Evolutionary conservation across 306 rosid species (phyloP), one percentile per base, ranked within the genome.

Genomic region (Vachellia collinsii): DNA sequence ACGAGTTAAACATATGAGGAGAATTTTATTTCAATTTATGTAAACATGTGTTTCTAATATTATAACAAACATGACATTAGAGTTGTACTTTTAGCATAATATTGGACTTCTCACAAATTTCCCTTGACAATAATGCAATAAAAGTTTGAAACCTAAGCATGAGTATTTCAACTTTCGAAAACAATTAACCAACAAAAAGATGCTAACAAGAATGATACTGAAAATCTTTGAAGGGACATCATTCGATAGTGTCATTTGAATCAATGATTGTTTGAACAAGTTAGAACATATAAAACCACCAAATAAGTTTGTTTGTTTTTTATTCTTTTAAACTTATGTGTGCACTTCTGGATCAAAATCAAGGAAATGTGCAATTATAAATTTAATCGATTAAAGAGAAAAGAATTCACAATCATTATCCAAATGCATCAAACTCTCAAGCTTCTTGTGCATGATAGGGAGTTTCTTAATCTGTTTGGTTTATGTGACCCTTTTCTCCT

Each of bases 401-500:
- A 72, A 4, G 39, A 73, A 23, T 17, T 43, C 71, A 62, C 38
- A 72, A 44, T 48, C 67, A 59, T 81, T 43, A 50, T 38, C 54
- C 42, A 61, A 23, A 77, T 48, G 44, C 34, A 29, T 29, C 44
- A 54, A 51, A 51, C 34, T 12, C 29, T 66, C 16, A 75, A 19
- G 56, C 42, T 12, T 66, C 59, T 66, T 53, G 11, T 75, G 34
- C 38, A 51, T 53, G 23, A 64, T 3, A 74, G 53, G 34, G 36
- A 6, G 47, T 46, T 46, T 29, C 23, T 46, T 50, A 46, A 23
- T 44, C 65, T 23, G 67, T 77, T 43, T 48, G 23, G 59, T 62
- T 65, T 85, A 16, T 39, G 17, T 71, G 72, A 76, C 48, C 42
- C 7, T 51, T 51, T 85, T 74, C 43, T 10, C 63, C 37, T 37